These are phyloP conservation scores for Volvox africanus DNA, from an alignment of 139 green algal genomes.

Conservation along the genomic window DNA sequence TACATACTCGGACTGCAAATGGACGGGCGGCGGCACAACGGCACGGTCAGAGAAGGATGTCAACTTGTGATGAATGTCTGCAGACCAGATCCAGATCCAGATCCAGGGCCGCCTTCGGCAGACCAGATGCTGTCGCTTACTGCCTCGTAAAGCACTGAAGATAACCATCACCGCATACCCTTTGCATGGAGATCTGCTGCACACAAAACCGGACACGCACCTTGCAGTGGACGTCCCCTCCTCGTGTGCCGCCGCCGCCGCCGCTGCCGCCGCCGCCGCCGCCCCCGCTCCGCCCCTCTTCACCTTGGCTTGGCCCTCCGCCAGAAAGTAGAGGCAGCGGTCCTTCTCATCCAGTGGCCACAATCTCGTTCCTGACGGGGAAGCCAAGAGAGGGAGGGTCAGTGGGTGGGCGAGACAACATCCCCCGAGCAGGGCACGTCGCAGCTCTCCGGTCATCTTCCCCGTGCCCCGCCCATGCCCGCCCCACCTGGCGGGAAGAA, in stretches of 20 bases:
- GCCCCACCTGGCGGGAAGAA: slow-evolving; percentile 38
- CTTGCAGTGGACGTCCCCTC: background rate
- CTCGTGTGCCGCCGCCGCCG: background rate
- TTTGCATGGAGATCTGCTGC: background rate
- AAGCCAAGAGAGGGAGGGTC: background rate
- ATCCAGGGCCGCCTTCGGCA: no score
- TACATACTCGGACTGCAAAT: slow-evolving; percentile 28
- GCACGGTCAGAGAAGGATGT: no score
- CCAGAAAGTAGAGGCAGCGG: slow-evolving; percentile 42
- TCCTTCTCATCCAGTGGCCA: slow-evolving; percentile 38
- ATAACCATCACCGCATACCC: no score
- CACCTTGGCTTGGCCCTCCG: slow-evolving; percentile 37
- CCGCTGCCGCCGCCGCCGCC: background rate
- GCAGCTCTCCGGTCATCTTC: background rate
- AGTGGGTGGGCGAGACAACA: background rate
- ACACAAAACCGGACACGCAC: background rate
- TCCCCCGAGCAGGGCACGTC: background rate
- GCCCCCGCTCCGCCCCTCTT: background rate
- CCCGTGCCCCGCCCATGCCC: no score
- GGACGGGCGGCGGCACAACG: background rate
- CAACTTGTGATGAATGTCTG: no score
- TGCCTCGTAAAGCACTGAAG: background rate
- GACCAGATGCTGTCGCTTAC: background rate
- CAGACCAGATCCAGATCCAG: no score
- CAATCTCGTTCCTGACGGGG: slow-evolving; percentile 22